A percentile compares a stretch with the other conserved stretches of the same genome.
These are phyloP conservation scores for Glaciozyma martinii DNA, from an alignment of 768 basidiomycete genomes.

Conservation along the genomic window DNA sequence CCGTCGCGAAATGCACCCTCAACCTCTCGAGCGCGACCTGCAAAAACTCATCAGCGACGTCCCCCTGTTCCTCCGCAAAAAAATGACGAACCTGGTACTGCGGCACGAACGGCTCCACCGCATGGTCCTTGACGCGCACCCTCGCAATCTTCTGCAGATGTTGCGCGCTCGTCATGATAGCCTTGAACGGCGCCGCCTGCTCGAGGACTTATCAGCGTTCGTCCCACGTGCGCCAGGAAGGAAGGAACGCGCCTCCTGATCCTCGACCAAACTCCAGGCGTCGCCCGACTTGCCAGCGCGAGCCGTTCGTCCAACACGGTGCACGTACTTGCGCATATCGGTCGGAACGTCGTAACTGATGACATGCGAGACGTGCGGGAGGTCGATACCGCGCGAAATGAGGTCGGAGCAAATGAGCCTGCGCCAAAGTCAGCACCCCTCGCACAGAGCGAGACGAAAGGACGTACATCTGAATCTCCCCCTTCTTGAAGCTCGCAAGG, in stretches of 20 bases:
- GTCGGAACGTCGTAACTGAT: conserved; percentile 91
- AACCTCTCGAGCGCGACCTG: conserved; percentile 25
- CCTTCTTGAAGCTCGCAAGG: conserved; percentile 68
- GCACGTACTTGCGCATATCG: conserved; percentile 98
- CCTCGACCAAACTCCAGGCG: conserved; percentile 92
- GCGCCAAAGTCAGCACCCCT: not conserved
- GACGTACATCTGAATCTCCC: conserved; percentile 72
- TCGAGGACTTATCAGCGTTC: not conserved
- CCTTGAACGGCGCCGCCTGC: conserved; percentile 83
- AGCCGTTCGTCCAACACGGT: conserved; percentile 91
- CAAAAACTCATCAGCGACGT: not conserved
- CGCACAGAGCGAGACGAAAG: not conserved
- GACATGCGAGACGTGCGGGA: conserved; percentile 83
- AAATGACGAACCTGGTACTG: conserved; percentile 56
- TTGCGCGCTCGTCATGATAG: conserved; percentile 61
- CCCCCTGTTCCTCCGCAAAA: not conserved
- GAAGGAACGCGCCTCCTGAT: conserved; percentile 53
- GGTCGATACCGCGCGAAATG: conserved; percentile 90
- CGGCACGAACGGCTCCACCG: conserved; percentile 49
- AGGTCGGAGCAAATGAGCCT: conserved; percentile 95
- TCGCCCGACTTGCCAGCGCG: conserved; percentile 78
- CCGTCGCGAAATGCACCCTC: conserved; percentile 8
- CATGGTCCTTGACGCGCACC: conserved; percentile 55
- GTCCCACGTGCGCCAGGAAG: conserved; percentile 1
- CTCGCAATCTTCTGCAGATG: conserved; percentile 64